Conservation (phyloP, 2,329 filamentous ascomycete species). For the Penicillium janthinellum region DNA sequence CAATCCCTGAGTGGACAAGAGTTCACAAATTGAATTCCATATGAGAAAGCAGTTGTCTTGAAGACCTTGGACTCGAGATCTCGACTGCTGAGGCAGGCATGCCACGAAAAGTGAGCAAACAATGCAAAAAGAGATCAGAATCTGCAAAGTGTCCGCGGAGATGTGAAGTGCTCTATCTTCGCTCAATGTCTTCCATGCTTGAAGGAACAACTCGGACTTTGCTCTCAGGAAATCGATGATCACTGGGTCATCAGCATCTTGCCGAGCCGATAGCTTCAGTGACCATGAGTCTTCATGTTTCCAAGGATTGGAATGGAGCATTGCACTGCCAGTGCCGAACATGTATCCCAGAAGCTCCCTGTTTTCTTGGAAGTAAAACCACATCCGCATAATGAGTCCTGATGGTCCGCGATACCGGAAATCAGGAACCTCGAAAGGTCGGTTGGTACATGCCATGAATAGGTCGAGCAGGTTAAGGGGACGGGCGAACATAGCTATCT, state of each 20-base stretch:
- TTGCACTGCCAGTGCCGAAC: conserved; percentile 40
- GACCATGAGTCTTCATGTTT: conserved; percentile 20
- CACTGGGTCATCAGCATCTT: conserved; percentile 37
- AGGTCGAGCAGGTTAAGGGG: conserved; percentile 69
- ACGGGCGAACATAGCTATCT: conserved; percentile 64
- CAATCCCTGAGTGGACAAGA: conserved; percentile 32
- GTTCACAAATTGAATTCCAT: conserved; percentile 40
- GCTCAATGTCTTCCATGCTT: conserved; percentile 47
- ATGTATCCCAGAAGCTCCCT: conserved; percentile 52
- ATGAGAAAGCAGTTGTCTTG: conserved; percentile 32
- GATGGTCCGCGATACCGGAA: conserved; percentile 28
- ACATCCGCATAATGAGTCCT: conserved; percentile 40
- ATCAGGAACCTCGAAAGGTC: conserved; percentile 33
- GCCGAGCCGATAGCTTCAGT: conserved; percentile 30
- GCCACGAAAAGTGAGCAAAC: conserved; percentile 42
- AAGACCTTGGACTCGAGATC: conserved; percentile 33
- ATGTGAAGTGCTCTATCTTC: conserved; percentile 49
- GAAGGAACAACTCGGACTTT: conserved; percentile 49
- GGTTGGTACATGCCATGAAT: conserved; percentile 69
- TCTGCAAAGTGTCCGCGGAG: conserved; percentile 53
- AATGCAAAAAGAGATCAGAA: conserved; percentile 53
- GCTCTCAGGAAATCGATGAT: conserved; percentile 50
- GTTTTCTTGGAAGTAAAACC: conserved; percentile 45
- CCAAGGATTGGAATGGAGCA: conserved; percentile 30
- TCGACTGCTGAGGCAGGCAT: conserved; percentile 37